These are phyloP conservation scores for Ambrosia trifida DNA, from an alignment of 129 eudicot genomes.

Conservation along the genomic window DNA sequence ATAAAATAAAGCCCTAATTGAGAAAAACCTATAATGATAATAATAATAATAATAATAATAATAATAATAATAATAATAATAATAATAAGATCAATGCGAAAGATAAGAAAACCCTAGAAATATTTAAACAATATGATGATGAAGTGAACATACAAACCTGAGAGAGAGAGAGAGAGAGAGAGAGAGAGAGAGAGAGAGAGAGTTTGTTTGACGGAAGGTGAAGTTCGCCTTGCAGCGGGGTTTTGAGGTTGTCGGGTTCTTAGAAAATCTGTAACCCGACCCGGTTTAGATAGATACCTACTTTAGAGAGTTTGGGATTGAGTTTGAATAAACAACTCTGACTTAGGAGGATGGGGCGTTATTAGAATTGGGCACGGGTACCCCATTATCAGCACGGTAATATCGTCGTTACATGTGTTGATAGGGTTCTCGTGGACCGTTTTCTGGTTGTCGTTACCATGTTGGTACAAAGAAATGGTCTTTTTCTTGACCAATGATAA, in stretches of 20 bases:
- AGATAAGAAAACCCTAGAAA: slow-evolving; percentile 9
- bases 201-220: not conserved
- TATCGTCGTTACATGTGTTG: no score
- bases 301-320: no score
- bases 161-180: not conserved
- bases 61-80: not conserved
- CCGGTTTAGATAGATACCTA: not conserved
- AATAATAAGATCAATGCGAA: not conserved
- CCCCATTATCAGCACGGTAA: no score
- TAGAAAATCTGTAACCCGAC: not conserved
- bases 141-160: not conserved
- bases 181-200: slow-evolving; percentile 3
- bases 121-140: not conserved
- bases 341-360: no score
- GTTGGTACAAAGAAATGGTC: no score
- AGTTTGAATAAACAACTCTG: no score
- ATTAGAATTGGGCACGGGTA: no score
- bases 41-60: not conserved
- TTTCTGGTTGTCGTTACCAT: no score
- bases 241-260: not conserved
- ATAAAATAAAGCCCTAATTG: not conserved
- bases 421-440: no score
- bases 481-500: no score
- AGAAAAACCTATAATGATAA: not conserved
- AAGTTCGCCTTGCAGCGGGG: slow-evolving; percentile 4